Conservation (phyloP, 495 filamentous ascomycete species). For the Aspergillus incahuasiensis region DNA sequence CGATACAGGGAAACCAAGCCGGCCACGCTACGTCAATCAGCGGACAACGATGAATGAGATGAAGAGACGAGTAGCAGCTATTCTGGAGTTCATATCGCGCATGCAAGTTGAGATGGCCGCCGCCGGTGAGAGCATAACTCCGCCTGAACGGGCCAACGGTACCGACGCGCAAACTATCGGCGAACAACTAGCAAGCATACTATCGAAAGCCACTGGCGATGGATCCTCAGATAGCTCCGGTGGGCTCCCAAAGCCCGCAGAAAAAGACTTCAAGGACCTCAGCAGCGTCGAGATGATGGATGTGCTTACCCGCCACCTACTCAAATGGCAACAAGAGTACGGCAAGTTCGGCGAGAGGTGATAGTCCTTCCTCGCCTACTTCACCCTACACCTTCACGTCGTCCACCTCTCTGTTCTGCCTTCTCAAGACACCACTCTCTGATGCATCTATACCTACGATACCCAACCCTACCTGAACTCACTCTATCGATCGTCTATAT, state of each 20-base stretch:
- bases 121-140: constrained; percentile 37
- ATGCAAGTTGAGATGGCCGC: constrained; percentile 86
- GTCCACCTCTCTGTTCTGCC: not conserved
- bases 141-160: constrained; percentile 35
- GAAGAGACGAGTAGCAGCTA: constrained; percentile 75
- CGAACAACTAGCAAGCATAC: constrained; percentile 33
- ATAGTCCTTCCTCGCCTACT: constrained; percentile 7
- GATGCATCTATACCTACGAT: constrained; percentile 18
- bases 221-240: constrained; percentile 28
- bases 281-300: constrained; percentile 81
- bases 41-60: constrained; percentile 84
- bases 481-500: not conserved
- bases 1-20: constrained; percentile 52
- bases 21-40: constrained; percentile 51
- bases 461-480: constrained; percentile 9
- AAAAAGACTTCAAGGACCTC: constrained; percentile 61
- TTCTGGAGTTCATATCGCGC: constrained; percentile 84
- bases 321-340: constrained; percentile 71
- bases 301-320: constrained; percentile 64
- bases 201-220: constrained; percentile 25
- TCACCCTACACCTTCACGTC: not conserved
- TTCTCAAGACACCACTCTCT: not conserved
- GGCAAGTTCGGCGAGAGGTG: constrained; percentile 51
- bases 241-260: constrained; percentile 18
- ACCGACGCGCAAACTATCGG: constrained; percentile 29